Base-by-base conservation (phyloP, 1,284 basidiomycete species). In the Trametes sp. region DNA sequence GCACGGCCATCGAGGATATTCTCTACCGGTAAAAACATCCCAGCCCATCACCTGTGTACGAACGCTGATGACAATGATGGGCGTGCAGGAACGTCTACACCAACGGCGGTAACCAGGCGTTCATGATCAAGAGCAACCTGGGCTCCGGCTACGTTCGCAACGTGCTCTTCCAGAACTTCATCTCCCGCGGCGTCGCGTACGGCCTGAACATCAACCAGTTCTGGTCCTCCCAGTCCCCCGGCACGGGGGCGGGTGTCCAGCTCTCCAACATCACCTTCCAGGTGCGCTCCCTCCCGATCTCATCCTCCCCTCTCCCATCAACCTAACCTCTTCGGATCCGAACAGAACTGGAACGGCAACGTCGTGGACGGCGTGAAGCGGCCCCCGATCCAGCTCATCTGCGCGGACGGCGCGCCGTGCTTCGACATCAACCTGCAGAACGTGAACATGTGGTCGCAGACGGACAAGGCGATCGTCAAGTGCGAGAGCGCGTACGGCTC, bases 101-200 rank as follows among this genome's bases (percentile, higher is more conserved):
- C 35, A 75, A 76, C 54, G 76, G 76, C 36, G 77, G 76, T 0
- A 76, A 77, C 70, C 74, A 76, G 63, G 73, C 73, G 3, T 72
- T 77, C 64, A 78, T 78, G 77, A 74, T 78, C 69, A 78, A 78
- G 68, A 72, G 71, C 35, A 75, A 77, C 64, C 69, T 72, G 11
- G 77, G 77, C 19, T 70, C 70, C 14, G 76, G 77, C 9, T 73
- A 69, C 54, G 74, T 78, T 54, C 63, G 62, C 45, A 76, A 77
- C 62, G 75, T 77, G 24, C 62, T 73, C 10, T 73, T 78, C 65
- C 63, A 76, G 59, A 71, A 74, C 65, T 78, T 78, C 69, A 69
- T 75, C 54, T 63, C 72, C 2, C 69, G 71, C 5, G 73, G 72
- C 2, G 74, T 73, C 23, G 76, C 76, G 21, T 78, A 77, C 59